These are phyloP conservation scores for Madurella fahalii DNA, from an alignment of 2,329 filamentous ascomycete species.

Conservation along the genomic window DNA sequence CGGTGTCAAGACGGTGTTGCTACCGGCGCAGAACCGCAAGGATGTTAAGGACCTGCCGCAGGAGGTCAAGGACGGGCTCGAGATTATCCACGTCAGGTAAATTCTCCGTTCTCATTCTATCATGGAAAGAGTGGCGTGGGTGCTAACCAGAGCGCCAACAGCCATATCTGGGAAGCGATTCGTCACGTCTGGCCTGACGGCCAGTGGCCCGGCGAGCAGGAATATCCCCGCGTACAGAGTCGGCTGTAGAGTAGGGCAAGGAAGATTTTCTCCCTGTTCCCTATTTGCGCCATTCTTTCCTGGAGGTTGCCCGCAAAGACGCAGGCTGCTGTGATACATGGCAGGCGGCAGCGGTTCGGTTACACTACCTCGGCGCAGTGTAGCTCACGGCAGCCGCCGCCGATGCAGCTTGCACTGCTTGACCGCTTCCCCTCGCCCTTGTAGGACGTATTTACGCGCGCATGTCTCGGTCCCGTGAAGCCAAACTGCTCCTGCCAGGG, in stretches of 20 bases:
- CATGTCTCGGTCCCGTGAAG: no score
- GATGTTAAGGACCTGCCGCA: conserved; percentile 86
- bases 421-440: not conserved
- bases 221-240: conserved; percentile 66
- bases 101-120: conserved; percentile 30
- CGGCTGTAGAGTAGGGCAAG: conserved; percentile 53
- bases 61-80: conserved; percentile 81
- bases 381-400: no score
- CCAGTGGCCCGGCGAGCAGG: conserved; percentile 73
- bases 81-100: conserved; percentile 86
- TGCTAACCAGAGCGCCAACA: conserved; percentile 34
- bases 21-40: conserved; percentile 86
- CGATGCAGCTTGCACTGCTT: not conserved
- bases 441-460: not conserved
- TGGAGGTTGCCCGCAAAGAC: not conserved
- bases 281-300: not conserved
- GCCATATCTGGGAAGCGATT: conserved; percentile 93
- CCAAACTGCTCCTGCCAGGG: no score
- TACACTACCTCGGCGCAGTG: not conserved
- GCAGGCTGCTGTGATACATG: not conserved
- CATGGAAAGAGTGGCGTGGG: not conserved
- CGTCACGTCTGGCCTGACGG: conserved; percentile 87
- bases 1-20: conserved; percentile 87
- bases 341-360: not conserved
- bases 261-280: not conserved